A percentile compares a stretch with the other conserved stretches of the same genome.
phyloP scores from a whole-genome alignment of 192 early-diverging fungal species.

The Coemansia sp. region DNA sequence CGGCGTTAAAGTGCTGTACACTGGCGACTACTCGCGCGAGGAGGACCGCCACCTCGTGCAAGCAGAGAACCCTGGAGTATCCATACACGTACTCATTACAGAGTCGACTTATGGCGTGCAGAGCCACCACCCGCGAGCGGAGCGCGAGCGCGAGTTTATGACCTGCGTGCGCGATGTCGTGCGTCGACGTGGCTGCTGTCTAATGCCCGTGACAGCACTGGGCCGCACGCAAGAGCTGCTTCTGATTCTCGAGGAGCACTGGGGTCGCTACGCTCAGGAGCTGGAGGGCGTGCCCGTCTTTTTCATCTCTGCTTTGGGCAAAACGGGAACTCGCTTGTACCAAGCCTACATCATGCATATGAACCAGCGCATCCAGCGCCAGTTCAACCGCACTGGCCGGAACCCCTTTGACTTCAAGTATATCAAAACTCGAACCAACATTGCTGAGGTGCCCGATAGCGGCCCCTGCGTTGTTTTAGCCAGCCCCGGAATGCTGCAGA shows the following conservation, averaged over 20 bases:
- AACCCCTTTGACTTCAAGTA: slow-evolving; percentile 98
- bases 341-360: slow-evolving; percentile 98
- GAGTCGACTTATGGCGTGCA: slow-evolving; percentile 98
- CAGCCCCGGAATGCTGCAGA: slow-evolving; percentile 97
- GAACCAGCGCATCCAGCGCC: slow-evolving; percentile 90
- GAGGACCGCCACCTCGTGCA: slow-evolving; percentile 98
- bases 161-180: slow-evolving; percentile 82
- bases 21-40: slow-evolving; percentile 98
- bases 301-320: slow-evolving; percentile 93
- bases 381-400: slow-evolving; percentile 66
- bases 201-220: slow-evolving; percentile 96
- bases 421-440: slow-evolving; percentile 84
- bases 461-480: slow-evolving; percentile 99
- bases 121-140: slow-evolving; percentile 90
- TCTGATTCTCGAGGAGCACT: slow-evolving; percentile 96
- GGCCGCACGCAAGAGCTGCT: slow-evolving; percentile 96
- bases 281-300: slow-evolving; percentile 91
- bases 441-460: slow-evolving; percentile 85
- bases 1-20: slow-evolving; percentile 89
- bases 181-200: slow-evolving; percentile 80
- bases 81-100: slow-evolving; percentile 89
- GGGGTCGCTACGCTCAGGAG: slow-evolving; percentile 79
- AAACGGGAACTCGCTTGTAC: slow-evolving; percentile 95
- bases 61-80: slow-evolving; percentile 83
- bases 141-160: slow-evolving; percentile 88